Conservation (phyloP, 2,329 filamentous ascomycete species). For the Diaporthe helianthi region DNA sequence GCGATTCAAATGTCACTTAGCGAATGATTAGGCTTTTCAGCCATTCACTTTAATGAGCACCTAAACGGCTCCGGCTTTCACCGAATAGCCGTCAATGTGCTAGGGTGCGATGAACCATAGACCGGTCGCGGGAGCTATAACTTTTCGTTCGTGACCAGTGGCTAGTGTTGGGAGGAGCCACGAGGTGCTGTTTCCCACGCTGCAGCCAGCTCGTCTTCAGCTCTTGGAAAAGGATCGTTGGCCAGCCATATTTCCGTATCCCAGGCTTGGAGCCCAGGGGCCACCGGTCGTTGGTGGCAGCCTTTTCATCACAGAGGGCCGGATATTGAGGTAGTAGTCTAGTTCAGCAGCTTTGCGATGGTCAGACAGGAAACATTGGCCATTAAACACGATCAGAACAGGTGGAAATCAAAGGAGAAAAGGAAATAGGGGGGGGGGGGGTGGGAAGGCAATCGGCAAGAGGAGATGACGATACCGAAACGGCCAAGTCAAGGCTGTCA, state of each 20-base stretch:
- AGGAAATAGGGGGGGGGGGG: too few relatives aligned
- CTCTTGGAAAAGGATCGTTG: neutral
- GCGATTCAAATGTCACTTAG: neutral
- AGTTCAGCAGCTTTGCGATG: conserved; percentile 10
- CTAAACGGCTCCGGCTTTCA: neutral
- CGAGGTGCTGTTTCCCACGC: neutral
- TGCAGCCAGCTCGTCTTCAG: neutral
- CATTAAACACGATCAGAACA: neutral
- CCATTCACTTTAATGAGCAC: neutral
- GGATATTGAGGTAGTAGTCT: conserved; percentile 27
- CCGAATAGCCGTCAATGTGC: neutral
- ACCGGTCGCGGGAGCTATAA: neutral
- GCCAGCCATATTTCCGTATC: conserved; percentile 11
- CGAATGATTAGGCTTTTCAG: neutral
- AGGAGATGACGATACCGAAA: neutral
- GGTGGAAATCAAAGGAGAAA: neutral
- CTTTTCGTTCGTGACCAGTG: neutral
- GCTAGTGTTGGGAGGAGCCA: neutral
- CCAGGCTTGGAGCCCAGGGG: conserved; percentile 24
- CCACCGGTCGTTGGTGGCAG: conserved; percentile 17
- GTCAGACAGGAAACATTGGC: neutral
- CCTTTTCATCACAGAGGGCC: conserved; percentile 13
- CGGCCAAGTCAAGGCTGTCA: neutral
- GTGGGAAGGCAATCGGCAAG: too few relatives aligned
- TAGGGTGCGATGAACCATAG: neutral